Conservation (phyloP, 805 yeast species). For the Barnettozyma wickerhamii region DNA sequence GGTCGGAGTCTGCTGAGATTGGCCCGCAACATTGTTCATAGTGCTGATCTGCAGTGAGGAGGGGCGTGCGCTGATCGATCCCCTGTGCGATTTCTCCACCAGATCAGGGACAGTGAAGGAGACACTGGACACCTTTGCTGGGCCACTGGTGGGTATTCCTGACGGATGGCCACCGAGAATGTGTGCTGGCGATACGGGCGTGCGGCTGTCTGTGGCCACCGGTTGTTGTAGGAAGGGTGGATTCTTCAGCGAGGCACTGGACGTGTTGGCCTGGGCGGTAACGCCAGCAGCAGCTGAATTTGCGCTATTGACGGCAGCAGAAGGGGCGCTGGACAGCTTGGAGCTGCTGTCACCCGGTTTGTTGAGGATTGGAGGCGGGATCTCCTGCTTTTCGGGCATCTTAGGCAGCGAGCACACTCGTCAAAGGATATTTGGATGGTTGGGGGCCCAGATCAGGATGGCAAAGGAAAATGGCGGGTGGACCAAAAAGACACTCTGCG, state of each 20-base stretch:
- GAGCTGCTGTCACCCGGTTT: slow-evolving; percentile 10
- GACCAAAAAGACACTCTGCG: not conserved
- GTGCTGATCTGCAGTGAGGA: slow-evolving; percentile 33
- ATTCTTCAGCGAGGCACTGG: not conserved
- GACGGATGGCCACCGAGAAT: not conserved
- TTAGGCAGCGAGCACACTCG: not conserved
- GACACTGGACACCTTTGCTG: slow-evolving; percentile 24
- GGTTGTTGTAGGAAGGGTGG: not conserved
- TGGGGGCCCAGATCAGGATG: not conserved
- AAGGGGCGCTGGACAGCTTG: not conserved
- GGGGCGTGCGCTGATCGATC: slow-evolving; percentile 54
- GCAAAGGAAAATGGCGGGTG: not conserved
- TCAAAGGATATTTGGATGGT: not conserved
- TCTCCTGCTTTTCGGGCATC: slow-evolving; percentile 8
- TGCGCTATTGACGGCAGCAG: not conserved
- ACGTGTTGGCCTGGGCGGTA: not conserved
- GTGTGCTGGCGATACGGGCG: slow-evolving; percentile 7
- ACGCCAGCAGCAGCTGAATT: not conserved
- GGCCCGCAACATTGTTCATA: slow-evolving; percentile 2
- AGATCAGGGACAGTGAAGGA: slow-evolving; percentile 45
- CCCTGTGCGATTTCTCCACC: slow-evolving; percentile 43
- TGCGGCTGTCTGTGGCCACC: not conserved
- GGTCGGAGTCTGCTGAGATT: slow-evolving; percentile 16
- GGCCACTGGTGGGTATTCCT: not conserved
- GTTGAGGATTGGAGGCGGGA: slow-evolving; percentile 13